phyloP scores from a whole-genome alignment of 768 basidiomycete genomes.

The Mycena rebaudengoi region DNA sequence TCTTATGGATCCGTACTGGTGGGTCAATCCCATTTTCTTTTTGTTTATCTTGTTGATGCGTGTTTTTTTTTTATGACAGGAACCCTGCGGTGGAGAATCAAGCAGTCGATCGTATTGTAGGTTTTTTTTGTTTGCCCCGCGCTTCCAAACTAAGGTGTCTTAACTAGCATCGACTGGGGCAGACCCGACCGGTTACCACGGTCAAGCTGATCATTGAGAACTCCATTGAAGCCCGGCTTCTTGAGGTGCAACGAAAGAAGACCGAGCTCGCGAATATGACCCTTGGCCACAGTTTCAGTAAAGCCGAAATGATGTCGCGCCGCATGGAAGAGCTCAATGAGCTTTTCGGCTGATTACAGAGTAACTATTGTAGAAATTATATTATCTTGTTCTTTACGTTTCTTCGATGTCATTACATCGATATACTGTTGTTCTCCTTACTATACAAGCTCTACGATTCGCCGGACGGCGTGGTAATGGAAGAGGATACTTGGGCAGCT shows the following conservation, averaged over 20 bases:
- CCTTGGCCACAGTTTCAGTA: slow-evolving; percentile 85
- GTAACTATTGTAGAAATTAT: slow-evolving; percentile 38
- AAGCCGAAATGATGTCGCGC: slow-evolving; percentile 86
- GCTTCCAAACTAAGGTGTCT: slow-evolving; percentile 4
- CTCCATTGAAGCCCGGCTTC: slow-evolving; percentile 90
- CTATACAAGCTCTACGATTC: slow-evolving; percentile 17
- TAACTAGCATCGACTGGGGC: slow-evolving; percentile 91
- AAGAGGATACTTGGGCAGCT: too few relatives aligned
- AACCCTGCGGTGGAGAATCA: slow-evolving; percentile 98
- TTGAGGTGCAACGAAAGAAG: slow-evolving; percentile 96
- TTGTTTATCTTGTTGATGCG: slow-evolving; percentile 8
- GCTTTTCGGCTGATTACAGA: slow-evolving; percentile 62
- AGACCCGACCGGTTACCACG: slow-evolving; percentile 90
- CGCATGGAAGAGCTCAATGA: slow-evolving; percentile 89
- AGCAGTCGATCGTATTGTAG: slow-evolving; percentile 95
- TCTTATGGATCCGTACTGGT: slow-evolving; percentile 98
- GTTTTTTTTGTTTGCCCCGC: slow-evolving; percentile 37
- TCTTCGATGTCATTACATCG: slow-evolving; percentile 13
- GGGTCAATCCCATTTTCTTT: slow-evolving; percentile 26
- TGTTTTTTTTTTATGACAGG: slow-evolving; percentile 62
- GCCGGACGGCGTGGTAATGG: slow-evolving; percentile 9
- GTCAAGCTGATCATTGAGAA: slow-evolving; percentile 94
- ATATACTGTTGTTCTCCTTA: slow-evolving; percentile 28
- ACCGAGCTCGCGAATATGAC: slow-evolving; percentile 95
- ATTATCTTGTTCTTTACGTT: slow-evolving; percentile 34